These are phyloP conservation scores for Aegilops umbellulata DNA, from an alignment of 176 grass and related monocot genomes.

Conservation along the genomic window DNA sequence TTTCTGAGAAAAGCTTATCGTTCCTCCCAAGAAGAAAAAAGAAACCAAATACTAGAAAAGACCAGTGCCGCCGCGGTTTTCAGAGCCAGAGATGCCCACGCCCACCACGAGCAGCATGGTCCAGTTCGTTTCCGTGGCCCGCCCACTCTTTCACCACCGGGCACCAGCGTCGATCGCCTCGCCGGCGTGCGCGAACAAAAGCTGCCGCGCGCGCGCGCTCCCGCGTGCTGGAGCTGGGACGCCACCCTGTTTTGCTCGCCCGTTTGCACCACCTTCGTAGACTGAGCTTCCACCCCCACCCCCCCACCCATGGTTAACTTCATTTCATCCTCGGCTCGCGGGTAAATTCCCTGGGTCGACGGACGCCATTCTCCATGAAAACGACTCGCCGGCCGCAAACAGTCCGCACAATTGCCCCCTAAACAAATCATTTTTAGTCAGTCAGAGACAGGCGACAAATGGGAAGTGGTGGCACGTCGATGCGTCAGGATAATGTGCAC, in stretches of 20 bases:
- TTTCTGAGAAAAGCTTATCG: too few relatives aligned
- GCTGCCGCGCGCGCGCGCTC: not conserved
- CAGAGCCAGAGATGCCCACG: not conserved
- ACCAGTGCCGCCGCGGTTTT: not conserved
- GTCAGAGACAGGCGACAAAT: constrained; percentile 29
- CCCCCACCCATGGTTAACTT: not conserved
- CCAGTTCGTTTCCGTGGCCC: not conserved
- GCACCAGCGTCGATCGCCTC: not conserved
- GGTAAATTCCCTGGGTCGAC: not conserved
- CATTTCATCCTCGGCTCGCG: not conserved
- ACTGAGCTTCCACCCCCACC: not conserved
- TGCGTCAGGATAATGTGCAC: constrained; percentile 26
- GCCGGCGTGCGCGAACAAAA: constrained; percentile 27
- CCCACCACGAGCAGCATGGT: not conserved
- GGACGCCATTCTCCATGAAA: not conserved
- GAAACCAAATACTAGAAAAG: too few relatives aligned
- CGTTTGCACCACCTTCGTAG: not conserved
- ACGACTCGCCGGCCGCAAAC: not conserved
- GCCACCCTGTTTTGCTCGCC: not conserved
- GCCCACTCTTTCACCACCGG: not conserved
- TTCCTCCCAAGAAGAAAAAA: too few relatives aligned
- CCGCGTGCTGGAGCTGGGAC: not conserved
- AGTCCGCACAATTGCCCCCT: not conserved
- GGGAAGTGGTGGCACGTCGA: not conserved
- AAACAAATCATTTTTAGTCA: not conserved